Evolutionary conservation across 1,284 basidiomycete genomes (phyloP), one percentile per base, ranked within the genome.

Genomic region (Trametes hirsuta): DNA sequence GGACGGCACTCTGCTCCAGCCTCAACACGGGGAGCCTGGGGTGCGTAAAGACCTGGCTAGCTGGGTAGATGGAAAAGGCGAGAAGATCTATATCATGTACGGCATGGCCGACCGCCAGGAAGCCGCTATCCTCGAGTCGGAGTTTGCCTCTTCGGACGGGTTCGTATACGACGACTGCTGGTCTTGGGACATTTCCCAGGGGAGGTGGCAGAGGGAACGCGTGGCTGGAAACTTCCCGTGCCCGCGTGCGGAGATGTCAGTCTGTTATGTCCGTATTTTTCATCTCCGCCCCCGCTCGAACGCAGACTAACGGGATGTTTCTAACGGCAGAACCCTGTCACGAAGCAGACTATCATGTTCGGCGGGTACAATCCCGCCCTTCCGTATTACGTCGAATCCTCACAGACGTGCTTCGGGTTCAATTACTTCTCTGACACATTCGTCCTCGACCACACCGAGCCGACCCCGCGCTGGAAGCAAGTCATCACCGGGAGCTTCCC

Each of bases 121-220:
- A n/a, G 71, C 74, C 24, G 35, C 60, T 15, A 47, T 69, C 45
- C 40, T 55, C 24, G 49, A 64, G 8, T 64, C 75, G 54, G 59
- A 66, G 6, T 72, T 77, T 50, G 73, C 68, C 0, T 65, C 63
- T 1, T 41, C 62, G 5, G 45, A 54, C 9, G 69, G 69, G 1
- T 74, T 72, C 61, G 65, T 61, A 1, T 76, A 75, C 60, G 71
- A 74, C n/a, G 79, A 80, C 61, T 68, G 76, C 53, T 80, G 78
- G 79, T 75, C 72, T 55, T 80, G 74, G 73, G 70, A 72, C 55
- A 67, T 79, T 35, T 55, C 68, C n/a, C 59, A 64, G 6, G 65
- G 71, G 50, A 67, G 63, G 49, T 81, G 78, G 79, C 71, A 64
- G 37, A 64, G 70, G 35, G 77, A 79, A 62, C 67, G 77, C 34